Conservation (phyloP, 2,329 filamentous ascomycete species). For the Westerdykella sp. region DNA sequence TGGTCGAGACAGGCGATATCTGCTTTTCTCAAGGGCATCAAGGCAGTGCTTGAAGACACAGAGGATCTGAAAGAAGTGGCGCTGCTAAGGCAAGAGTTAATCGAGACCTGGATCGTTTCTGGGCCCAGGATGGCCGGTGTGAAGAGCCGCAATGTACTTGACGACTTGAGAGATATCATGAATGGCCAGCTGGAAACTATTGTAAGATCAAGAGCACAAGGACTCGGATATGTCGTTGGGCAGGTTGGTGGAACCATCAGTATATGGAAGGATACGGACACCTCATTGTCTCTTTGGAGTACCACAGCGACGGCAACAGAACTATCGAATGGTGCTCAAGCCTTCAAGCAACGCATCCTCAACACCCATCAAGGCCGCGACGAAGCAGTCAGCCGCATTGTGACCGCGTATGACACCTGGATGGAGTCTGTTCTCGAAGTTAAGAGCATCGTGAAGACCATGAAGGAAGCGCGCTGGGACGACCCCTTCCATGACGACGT, state of each 20-base stretch:
- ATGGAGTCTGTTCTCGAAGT: slow-evolving; percentile 64
- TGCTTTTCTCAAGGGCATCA: slow-evolving; percentile 52
- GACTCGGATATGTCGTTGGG: slow-evolving; percentile 59
- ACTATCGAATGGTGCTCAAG: slow-evolving; percentile 56
- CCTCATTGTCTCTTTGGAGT: slow-evolving; percentile 61
- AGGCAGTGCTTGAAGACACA: slow-evolving; percentile 53
- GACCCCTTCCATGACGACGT: slow-evolving; percentile 69
- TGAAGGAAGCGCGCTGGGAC: slow-evolving; percentile 67
- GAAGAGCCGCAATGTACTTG: slow-evolving; percentile 61
- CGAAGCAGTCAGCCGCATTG: slow-evolving; percentile 56
- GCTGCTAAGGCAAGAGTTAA: slow-evolving; percentile 60
- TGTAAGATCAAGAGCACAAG: slow-evolving; percentile 57
- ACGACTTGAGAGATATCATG: slow-evolving; percentile 61
- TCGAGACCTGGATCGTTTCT: slow-evolving; percentile 70
- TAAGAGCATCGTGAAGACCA: slow-evolving; percentile 55
- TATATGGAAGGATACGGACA: slow-evolving; percentile 49
- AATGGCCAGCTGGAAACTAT: slow-evolving; percentile 61
- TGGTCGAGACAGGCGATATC: slow-evolving; percentile 39
- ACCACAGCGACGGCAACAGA: slow-evolving; percentile 58
- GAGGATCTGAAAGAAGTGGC: slow-evolving; percentile 63
- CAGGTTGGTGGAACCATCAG: slow-evolving; percentile 58
- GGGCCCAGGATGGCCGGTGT: slow-evolving; percentile 59
- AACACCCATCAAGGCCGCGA: slow-evolving; percentile 67
- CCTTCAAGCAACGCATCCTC: slow-evolving; percentile 64
- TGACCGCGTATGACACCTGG: slow-evolving; percentile 66